Evolutionary conservation across 345 rosid genomes (phyloP), one percentile per base, ranked within the genome.

Genomic region (Camelina hispida): DNA sequence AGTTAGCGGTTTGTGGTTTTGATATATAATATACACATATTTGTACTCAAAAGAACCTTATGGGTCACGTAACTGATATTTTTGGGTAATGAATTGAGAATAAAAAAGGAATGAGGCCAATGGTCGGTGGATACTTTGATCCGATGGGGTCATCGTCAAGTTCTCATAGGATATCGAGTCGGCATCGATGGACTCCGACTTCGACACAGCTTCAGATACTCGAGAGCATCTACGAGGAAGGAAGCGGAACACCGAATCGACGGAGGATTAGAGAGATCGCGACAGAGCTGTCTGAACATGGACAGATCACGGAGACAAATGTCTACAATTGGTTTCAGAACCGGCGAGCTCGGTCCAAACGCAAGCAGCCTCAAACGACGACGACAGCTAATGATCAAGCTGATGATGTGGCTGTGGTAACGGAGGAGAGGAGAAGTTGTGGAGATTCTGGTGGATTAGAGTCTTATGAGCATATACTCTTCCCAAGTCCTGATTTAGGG

Each of bases 251-350:
- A 69, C 93, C 91, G 0, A 69, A 82, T 73, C 80, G 84, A 73
- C 80, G 79, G 68, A 89, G 74, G 78, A 87, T 88, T 70, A 84
- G 77, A 67, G 93, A 88, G 58, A 85, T 91, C 28, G 69, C 93
- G 0, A 13, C 64, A 17, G 84, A 86, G 56, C 79, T 91, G 57
- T 75, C 78, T 6, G 78, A 84, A 7, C 88, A 86, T 23, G 97
- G 96, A 38, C 90, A 80, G n/a, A 81, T 88, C 57, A 77, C 88
- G 0, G 97, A 89, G 81, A 81, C 86, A 7, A 89, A 88, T 83
- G 91, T 91, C 4, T 89, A 88, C 68, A 87, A 89, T 43, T 91
- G 93, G 97, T 91, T 89, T 68, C 93, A 88, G 66, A 91, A 91
- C 65, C 75, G 97, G 18, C 78, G 91, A 35, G 97, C 93, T 70